A percentile compares a stretch with the other conserved stretches of the same genome.
These are phyloP conservation scores for Nepenthes mirabilis DNA, from an alignment of 148 eudicot species.

Conservation along the genomic window DNA sequence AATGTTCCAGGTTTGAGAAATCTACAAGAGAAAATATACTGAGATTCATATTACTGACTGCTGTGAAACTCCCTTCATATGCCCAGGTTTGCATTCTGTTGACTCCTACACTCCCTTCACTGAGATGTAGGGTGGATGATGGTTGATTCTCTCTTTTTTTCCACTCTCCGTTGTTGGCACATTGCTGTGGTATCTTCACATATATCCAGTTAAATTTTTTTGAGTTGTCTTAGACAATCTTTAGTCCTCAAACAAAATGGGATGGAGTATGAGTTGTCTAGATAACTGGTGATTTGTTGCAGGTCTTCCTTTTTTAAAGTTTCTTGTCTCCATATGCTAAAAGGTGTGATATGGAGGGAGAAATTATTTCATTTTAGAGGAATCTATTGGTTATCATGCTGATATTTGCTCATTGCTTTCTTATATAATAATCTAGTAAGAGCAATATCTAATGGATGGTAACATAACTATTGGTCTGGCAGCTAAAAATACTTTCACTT, in stretches of 20 bases:
- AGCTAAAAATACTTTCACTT: slow-evolving; percentile 57
- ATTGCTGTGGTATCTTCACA: no score
- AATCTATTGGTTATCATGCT: no score
- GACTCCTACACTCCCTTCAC: neutral
- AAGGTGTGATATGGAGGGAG: no score
- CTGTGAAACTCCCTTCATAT: slow-evolving; percentile 48
- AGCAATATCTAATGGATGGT: neutral
- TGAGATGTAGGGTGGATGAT: neutral
- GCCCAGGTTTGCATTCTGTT: slow-evolving; percentile 38
- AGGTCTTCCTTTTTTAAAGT: no score
- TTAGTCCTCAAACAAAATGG: no score
- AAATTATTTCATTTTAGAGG: no score
- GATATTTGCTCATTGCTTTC: no score
- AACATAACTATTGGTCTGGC: slow-evolving; percentile 11
- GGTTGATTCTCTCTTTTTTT: neutral
- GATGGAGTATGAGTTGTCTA: no score
- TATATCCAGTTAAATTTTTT: no score
- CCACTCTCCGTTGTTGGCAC: neutral
- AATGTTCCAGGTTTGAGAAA: slow-evolving; percentile 44
- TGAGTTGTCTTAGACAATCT: no score
- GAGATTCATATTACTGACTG: slow-evolving; percentile 36
- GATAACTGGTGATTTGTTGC: no score
- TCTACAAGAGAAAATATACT: slow-evolving; percentile 40
- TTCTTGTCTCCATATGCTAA: no score
- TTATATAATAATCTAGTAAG: neutral